These are phyloP conservation scores for Cinchona pubescens DNA, from an alignment of 257 asterid genomes.

Conservation along the genomic window DNA sequence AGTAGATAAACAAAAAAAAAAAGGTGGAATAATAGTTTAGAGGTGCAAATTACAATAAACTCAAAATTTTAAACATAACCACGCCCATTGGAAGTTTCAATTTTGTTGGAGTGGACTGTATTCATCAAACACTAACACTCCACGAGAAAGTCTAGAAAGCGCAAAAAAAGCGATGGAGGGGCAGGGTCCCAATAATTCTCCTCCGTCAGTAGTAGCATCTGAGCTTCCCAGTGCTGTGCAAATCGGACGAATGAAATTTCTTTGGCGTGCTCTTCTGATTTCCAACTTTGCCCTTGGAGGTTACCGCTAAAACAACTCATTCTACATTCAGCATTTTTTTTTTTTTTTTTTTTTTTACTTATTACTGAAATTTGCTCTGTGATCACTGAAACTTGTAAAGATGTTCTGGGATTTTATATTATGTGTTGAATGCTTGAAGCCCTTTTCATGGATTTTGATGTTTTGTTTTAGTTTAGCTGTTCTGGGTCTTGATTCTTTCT, in stretches of 20 bases:
- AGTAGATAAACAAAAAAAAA: too few species aligned
- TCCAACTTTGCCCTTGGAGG: slow-evolving; percentile 71
- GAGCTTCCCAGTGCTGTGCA: not conserved
- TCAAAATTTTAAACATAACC: too few species aligned
- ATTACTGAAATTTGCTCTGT: slow-evolving; percentile 2
- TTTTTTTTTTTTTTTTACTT: not conserved
- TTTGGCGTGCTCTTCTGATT: slow-evolving; percentile 61
- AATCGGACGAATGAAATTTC: slow-evolving; percentile 38
- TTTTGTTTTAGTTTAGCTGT: not conserved
- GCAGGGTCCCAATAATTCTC: slow-evolving; percentile 5
- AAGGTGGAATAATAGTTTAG: too few species aligned
- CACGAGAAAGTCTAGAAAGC: not conserved
- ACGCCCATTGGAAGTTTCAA: too few species aligned
- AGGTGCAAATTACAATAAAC: too few species aligned
- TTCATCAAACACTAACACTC: too few species aligned
- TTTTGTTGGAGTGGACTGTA: too few species aligned
- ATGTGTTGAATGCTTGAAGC: not conserved
- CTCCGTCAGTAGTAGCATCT: not conserved
- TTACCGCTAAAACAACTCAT: slow-evolving; percentile 11
- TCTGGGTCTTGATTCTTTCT: too few species aligned
- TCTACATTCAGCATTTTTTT: not conserved
- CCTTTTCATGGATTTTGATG: not conserved
- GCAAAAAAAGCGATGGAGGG: slow-evolving; percentile 1
- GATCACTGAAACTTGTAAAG: not conserved
- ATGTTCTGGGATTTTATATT: not conserved